A percentile compares a stretch with the other conserved stretches of the same genome.
Conservation (phyloP, 768 basidiomycete genomes). For the Suillus spraguei region DNA sequence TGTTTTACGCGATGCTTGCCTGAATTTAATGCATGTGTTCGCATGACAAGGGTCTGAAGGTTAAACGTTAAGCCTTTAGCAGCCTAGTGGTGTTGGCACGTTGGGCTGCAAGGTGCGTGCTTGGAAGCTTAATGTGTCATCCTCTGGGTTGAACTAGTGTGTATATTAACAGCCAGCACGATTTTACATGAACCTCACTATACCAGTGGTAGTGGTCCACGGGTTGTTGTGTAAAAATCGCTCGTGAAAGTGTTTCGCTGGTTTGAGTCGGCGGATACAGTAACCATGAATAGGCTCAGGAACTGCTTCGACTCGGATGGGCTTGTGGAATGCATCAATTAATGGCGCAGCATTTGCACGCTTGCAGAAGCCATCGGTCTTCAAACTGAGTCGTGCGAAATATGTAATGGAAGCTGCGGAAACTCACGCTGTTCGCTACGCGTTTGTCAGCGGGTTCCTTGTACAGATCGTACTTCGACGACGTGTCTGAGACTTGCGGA, state of each 20-base stretch:
- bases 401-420: background rate
- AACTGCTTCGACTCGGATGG: background rate
- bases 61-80: background rate
- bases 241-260: background rate
- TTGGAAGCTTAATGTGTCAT: background rate
- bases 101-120: background rate
- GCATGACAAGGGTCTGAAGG: background rate
- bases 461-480: no score
- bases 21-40: background rate
- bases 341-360: background rate
- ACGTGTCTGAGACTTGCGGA: no score
- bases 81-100: background rate
- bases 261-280: background rate
- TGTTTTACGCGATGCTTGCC: background rate
- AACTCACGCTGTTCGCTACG: background rate
- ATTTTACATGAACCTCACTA: background rate
- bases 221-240: background rate
- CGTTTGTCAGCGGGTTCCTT: no score
- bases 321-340: background rate
- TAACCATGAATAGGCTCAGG: background rate
- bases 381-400: background rate
- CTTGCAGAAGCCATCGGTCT: background rate
- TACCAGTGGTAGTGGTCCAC: background rate
- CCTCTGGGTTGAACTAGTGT: background rate
- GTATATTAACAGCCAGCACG: background rate